Evolutionary conservation across 2,329 filamentous ascomycete species (phyloP), one percentile per base, ranked within the genome.

Genomic region (Fusarium xylarioides): DNA sequence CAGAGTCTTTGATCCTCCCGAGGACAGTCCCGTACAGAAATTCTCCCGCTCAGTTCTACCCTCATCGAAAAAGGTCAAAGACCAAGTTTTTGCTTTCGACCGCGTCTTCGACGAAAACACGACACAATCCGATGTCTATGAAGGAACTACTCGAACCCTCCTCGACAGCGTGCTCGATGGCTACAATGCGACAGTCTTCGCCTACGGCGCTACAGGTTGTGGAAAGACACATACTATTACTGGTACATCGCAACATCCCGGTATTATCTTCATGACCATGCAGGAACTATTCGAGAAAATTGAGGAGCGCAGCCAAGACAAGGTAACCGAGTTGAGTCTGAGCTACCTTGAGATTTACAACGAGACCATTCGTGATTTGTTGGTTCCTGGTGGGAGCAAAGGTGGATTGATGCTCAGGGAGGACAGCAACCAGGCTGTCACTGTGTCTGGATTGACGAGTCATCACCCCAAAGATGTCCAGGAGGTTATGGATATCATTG

Each of bases 311-410:
- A 92, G 91, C 70, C 91, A 93, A 65, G 95, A 97, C 68, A 98
- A 98, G 83, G 87, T 91, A 34, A 96, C 95, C 7, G 96, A 98
- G 78, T 86, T 99, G 60, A 94, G 95, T 0, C 89, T 99, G 21
- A 98, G 95, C 1, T 99, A 98, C 79, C 88, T 99, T 42, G 96
- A 99, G 81, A 99, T 99, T 73, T 99, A 99, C 87, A 99, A 99
- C 81, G 96, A 99, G 85, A 98, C 95, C 0, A 99, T 99, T 78
- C 93, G 96, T 58, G 96, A 99, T 84, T 85, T 99, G 78, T 87
- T 99, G 47, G 92, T 96, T n/a, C 92, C 94, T 1, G 92, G 63
- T 30, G 93, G 92, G 42, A 93, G 91, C 82, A 96, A 95, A 83
- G 89, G 91, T 74, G 93, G 94, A 7, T 83, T 99, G 73, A 97